These are phyloP conservation scores for Ambispora gerdemannii DNA, from an alignment of 192 early-diverging fungal genomes.

Conservation along the genomic window DNA sequence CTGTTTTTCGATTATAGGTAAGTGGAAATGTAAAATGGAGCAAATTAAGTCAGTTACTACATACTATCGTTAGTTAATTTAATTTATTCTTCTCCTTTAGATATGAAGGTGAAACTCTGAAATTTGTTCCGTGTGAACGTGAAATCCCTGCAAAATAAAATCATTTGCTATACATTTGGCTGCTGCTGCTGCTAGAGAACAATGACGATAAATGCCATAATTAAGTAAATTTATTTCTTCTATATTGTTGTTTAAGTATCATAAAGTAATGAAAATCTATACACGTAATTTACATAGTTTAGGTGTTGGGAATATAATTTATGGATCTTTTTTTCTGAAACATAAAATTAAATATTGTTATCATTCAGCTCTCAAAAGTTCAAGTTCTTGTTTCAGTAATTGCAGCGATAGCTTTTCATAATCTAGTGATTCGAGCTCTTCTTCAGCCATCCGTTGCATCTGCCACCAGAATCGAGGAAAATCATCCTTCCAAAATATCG, in stretches of 20 bases:
- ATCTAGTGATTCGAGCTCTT: slow-evolving; percentile 19
- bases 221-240: too few relatives aligned
- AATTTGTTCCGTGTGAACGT: slow-evolving; percentile 25
- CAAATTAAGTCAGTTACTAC: neutral
- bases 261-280: too few relatives aligned
- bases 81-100: neutral
- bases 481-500: slow-evolving; percentile 12
- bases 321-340: too few relatives aligned
- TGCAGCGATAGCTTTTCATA: slow-evolving; percentile 26
- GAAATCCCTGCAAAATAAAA: too few relatives aligned
- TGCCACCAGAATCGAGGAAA: slow-evolving; percentile 23
- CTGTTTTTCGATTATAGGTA: slow-evolving; percentile 32
- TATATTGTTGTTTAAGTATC: too few relatives aligned
- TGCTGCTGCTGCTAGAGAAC: too few relatives aligned
- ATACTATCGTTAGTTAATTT: neutral
- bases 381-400: slow-evolving; percentile 14
- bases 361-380: slow-evolving; percentile 15
- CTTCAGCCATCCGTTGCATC: slow-evolving; percentile 25
- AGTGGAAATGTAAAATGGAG: neutral
- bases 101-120: slow-evolving; percentile 28
- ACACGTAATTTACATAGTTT: too few relatives aligned
- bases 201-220: too few relatives aligned
- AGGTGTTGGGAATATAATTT: too few relatives aligned
- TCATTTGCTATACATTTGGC: too few relatives aligned
- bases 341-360: too few relatives aligned